Percentiles rank a stretch among this genome's conserved stretches.
These are phyloP conservation scores for Spathaspora girioi DNA, from an alignment of 805 yeast genomes.

Conservation along the genomic window DNA sequence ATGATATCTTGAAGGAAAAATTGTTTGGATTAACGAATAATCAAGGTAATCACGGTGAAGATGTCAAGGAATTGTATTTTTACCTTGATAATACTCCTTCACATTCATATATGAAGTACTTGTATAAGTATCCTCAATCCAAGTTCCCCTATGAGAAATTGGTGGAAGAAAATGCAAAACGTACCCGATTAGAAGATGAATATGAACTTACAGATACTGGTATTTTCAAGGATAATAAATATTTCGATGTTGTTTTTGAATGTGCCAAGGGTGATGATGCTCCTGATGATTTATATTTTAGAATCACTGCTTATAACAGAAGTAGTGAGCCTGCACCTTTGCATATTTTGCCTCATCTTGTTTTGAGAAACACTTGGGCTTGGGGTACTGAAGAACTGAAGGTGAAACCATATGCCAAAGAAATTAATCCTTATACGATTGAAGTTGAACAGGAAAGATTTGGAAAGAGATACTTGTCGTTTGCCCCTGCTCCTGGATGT, in stretches of 20 bases:
- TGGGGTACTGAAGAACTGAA: conserved; percentile 65
- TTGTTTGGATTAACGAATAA: conserved; percentile 87
- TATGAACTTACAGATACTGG: conserved; percentile 83
- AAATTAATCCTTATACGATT: conserved; percentile 43
- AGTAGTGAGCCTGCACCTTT: conserved; percentile 83
- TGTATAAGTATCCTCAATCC: conserved; percentile 88
- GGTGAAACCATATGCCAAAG: conserved; percentile 46
- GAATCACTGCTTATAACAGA: conserved; percentile 85
- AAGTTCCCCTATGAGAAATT: conserved; percentile 79
- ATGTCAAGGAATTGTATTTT: conserved; percentile 81
- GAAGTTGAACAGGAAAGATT: conserved; percentile 64
- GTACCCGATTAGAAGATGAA: conserved; percentile 68
- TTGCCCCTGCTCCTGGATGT: conserved; percentile 83
- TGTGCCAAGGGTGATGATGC: conserved; percentile 83
- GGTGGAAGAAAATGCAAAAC: conserved; percentile 59
- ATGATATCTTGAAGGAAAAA: conserved; percentile 79
- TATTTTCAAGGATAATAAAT: conserved; percentile 64
- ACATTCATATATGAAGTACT: conserved; percentile 86
- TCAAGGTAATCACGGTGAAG: conserved; percentile 96
- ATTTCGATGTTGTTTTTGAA: conserved; percentile 86
- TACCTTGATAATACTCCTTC: conserved; percentile 91
- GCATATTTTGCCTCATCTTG: conserved; percentile 79
- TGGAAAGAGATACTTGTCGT: conserved; percentile 61
- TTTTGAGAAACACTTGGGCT: conserved; percentile 89
- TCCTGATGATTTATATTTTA: conserved; percentile 74